Base-by-base conservation (phyloP, 805 yeast species). In the Kodamaea jinghongensis region DNA sequence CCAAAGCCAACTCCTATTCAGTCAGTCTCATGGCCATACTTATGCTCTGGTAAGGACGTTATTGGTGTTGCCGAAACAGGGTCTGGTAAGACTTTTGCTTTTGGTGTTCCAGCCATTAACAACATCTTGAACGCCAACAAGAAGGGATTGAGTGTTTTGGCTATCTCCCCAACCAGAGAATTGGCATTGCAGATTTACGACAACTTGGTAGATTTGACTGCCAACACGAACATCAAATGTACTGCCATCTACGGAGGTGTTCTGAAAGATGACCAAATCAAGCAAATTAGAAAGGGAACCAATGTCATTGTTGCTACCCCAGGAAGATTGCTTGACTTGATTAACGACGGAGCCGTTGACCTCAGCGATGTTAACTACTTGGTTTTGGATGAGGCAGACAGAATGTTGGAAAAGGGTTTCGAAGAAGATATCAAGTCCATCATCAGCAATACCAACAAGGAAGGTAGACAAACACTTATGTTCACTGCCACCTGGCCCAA, bases 401-500 rank as follows among this genome's bases (percentile, higher is more conserved):
- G 99, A 69, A 91, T 93, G 98, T 76, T 93, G 44, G 99, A 93
- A 63, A 93, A 86, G 65, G 99, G 99, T 27, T 93, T 93, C 56
- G 98, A 95, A 67, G 95, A 91, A 60, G 99, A 91, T 64, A 91
- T 93, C 58, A 88, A 86, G 60, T 72, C 75, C 47, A 88, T 93
- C 49, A 79, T 93, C 58, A 76, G 83, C 33, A 68, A 71, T 42
- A 74, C 87, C 11, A 70, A 76, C 16, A 36, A 49, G 16, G 28
- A 39, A 8, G 54, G 73, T 20, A 75, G 98, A 68, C 98, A 91
- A 65, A 93, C 99, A 0, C 73, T 93, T 48, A 93, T 93, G 98
- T 93, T 93, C 67, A 91, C 99, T 7, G 99, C 99, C n/a, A 93
- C 99, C 1, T 93, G 99, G 99, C 99, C 99, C n/a, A 86, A 86